Percentiles rank a stretch among this genome's conserved stretches.
Conservation (phyloP, 305 asterid genomes). For the Fraxinus baroniana region DNA sequence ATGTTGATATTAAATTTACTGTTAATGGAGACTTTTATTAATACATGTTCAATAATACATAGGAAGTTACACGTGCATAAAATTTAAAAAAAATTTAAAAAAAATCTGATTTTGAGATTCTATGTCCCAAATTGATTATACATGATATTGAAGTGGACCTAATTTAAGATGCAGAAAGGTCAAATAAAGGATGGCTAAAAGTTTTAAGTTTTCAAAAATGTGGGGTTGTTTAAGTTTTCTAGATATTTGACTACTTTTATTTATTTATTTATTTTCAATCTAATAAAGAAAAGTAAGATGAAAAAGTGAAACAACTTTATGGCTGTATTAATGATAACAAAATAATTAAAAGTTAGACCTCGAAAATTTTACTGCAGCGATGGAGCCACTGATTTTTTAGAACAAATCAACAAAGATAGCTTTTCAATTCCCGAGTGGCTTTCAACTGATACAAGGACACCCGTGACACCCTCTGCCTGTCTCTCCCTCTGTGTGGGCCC, state of each 20-base stretch:
- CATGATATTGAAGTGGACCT: neutral
- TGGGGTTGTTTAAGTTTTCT: neutral
- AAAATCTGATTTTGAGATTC: neutral
- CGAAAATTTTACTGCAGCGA: neutral
- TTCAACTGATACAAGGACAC: neutral
- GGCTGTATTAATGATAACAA: conserved; percentile 33
- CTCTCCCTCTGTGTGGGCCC: neutral
- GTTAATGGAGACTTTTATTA: neutral
- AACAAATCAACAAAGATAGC: neutral
- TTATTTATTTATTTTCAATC: too few species aligned
- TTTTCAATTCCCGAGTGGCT: neutral
- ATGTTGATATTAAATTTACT: neutral
- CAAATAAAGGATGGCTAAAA: neutral
- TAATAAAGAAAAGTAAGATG: conserved; percentile 7
- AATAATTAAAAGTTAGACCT: conserved; percentile 27
- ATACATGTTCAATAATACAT: neutral
- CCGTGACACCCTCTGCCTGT: neutral
- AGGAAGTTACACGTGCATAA: neutral
- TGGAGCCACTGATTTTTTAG: neutral
- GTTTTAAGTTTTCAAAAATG: neutral
- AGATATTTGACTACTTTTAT: neutral
- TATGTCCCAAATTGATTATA: neutral
- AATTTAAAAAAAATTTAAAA: neutral
- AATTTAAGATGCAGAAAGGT: neutral
- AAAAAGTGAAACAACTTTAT: conserved; percentile 28